phyloP scores from a whole-genome alignment of 805 yeast genomes.

The Myxozyma monticola region DNA sequence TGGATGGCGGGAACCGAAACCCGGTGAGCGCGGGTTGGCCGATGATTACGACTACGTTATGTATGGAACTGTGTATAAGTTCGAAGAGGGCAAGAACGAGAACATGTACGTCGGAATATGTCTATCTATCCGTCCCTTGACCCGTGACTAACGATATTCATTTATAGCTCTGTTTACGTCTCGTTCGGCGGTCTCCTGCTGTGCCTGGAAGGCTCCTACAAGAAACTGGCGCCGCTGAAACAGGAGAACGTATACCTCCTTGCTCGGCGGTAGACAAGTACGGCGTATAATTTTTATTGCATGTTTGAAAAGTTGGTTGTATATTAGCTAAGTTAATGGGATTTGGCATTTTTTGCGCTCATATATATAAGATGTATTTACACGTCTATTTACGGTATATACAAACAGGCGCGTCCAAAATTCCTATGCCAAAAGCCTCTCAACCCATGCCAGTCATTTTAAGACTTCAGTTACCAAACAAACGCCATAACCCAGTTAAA shows the following conservation, averaged over 20 bases:
- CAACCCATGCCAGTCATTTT: too few species aligned
- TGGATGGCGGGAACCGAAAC: slow-evolving; percentile 82
- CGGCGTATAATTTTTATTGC: neutral
- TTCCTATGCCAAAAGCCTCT: too few species aligned
- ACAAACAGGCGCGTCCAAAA: too few species aligned
- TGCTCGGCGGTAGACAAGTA: slow-evolving; percentile 68
- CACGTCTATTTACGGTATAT: too few species aligned
- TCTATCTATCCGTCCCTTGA: slow-evolving; percentile 68
- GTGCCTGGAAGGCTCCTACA: slow-evolving; percentile 93
- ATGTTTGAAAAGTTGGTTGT: slow-evolving; percentile 5
- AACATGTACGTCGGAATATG: slow-evolving; percentile 39
- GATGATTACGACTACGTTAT: slow-evolving; percentile 98
- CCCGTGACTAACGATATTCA: slow-evolving; percentile 9
- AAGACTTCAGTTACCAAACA: too few species aligned
- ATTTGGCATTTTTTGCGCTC: neutral
- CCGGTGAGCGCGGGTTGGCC: slow-evolving; percentile 81
- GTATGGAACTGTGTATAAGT: slow-evolving; percentile 97
- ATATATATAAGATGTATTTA: neutral
- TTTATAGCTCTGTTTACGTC: slow-evolving; percentile 75
- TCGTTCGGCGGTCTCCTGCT: slow-evolving; percentile 94
- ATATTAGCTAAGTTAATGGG: neutral
- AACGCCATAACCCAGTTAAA: too few species aligned
- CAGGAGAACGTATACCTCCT: slow-evolving; percentile 91
- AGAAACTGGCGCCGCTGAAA: slow-evolving; percentile 81
- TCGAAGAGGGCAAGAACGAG: slow-evolving; percentile 76